Evolutionary conservation across 345 rosid genomes (phyloP).

Genomic region (Eucalyptus cladocalyx): DNA sequence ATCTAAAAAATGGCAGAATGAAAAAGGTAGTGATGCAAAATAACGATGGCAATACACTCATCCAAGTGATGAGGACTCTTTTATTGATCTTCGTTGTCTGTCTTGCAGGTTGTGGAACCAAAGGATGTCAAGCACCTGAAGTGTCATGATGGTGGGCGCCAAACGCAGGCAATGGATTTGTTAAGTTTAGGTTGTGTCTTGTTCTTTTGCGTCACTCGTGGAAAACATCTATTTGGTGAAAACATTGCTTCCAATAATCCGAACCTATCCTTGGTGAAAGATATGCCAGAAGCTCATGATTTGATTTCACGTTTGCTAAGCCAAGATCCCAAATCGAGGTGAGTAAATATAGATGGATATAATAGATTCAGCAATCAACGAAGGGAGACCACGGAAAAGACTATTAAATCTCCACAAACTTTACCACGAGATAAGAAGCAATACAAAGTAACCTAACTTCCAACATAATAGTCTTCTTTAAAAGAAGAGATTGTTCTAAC

Average conservation of each 20-base stretch:
- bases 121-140: conserved; percentile 57
- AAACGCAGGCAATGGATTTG: conserved; percentile 76
- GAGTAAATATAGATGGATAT: background rate
- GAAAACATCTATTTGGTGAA: background rate
- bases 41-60: too few relatives aligned
- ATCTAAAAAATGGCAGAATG: too few relatives aligned
- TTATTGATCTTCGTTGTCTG: rapidly evolving
- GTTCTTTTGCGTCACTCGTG: conserved; percentile 72
- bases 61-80: background rate
- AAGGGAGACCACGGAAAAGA: background rate
- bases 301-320: rapidly evolving
- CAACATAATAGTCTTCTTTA: background rate
- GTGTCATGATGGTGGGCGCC: conserved; percentile 20
- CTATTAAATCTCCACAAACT: background rate
- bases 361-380: background rate
- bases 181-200: conserved; percentile 86
- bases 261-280: too few relatives aligned
- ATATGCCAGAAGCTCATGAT: too few relatives aligned
- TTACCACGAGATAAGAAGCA: too few relatives aligned
- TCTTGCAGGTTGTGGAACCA: background rate
- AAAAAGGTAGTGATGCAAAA: rapidly evolving
- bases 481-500: background rate
- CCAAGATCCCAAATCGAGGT: rapidly evolving
- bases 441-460: background rate
- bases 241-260: rapidly evolving